Evolutionary conservation across 1,139 yeast genomes (phyloP).

Genomic region (Hemisphaericaspora xylofermentans): DNA sequence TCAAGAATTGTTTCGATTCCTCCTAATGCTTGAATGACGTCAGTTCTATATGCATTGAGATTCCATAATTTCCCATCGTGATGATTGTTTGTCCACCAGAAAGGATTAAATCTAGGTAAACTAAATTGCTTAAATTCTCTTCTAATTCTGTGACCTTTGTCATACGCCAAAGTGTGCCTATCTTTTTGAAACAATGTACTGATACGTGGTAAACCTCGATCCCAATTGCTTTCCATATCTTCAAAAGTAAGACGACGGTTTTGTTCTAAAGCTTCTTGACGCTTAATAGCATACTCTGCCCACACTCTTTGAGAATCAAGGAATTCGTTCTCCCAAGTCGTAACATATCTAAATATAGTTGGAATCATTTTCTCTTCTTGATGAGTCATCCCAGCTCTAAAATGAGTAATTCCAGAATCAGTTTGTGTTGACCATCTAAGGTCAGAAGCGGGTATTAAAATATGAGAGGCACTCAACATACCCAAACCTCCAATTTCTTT

Average conservation of each 20-base stretch:
- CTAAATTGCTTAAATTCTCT: slow-evolving; percentile 75
- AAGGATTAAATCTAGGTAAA: slow-evolving; percentile 74
- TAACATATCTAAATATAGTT: slow-evolving; percentile 85
- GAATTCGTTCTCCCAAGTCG: slow-evolving; percentile 97
- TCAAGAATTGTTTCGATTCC: slow-evolving; percentile 96
- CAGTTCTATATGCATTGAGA: slow-evolving; percentile 87
- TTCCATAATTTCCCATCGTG: slow-evolving; percentile 98
- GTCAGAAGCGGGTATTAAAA: slow-evolving; percentile 91
- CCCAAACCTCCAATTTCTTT: slow-evolving; percentile 97
- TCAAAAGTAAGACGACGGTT: slow-evolving; percentile 87
- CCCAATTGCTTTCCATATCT: slow-evolving; percentile 94
- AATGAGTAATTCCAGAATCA: slow-evolving; percentile 91
- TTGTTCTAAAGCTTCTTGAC: slow-evolving; percentile 84
- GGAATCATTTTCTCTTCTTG: slow-evolving; percentile 83
- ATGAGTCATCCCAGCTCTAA: slow-evolving; percentile 90
- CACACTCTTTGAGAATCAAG: slow-evolving; percentile 93
- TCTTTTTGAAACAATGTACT: slow-evolving; percentile 95
- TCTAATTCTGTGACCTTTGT: slow-evolving; percentile 88
- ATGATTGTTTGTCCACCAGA: slow-evolving; percentile 94
- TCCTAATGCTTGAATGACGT: slow-evolving; percentile 95
- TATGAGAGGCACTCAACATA: slow-evolving; percentile 96
- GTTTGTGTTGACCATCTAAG: slow-evolving; percentile 90
- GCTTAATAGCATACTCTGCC: slow-evolving; percentile 92
- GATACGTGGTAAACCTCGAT: slow-evolving; percentile 93
- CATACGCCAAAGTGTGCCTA: slow-evolving; percentile 90